phyloP scores from a whole-genome alignment of 441 rosid species.

The Gossypium gossypioides region DNA sequence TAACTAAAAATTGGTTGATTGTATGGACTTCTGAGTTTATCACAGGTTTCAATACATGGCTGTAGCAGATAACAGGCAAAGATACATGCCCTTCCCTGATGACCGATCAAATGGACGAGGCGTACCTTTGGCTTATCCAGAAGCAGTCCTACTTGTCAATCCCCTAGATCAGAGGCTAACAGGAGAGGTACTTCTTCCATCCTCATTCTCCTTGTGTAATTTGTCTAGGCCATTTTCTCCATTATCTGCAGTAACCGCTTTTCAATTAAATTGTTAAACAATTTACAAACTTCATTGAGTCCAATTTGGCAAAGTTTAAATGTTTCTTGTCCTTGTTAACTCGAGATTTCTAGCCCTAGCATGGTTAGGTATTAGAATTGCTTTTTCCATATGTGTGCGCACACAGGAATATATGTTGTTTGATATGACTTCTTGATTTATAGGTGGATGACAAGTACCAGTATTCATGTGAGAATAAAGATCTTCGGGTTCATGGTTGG shows the following conservation, averaged over 20 bases:
- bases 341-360: background rate
- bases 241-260: background rate
- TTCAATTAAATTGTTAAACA: slow-evolving; percentile 2
- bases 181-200: slow-evolving; percentile 53
- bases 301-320: background rate
- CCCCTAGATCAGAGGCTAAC: slow-evolving; percentile 55
- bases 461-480: slow-evolving; percentile 59
- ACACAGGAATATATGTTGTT: background rate
- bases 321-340: background rate
- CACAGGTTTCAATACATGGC: slow-evolving; percentile 84
- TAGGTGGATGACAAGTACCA: slow-evolving; percentile 76
- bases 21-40: slow-evolving; percentile 8
- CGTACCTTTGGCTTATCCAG: slow-evolving; percentile 62
- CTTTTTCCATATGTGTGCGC: background rate
- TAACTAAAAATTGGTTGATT: background rate
- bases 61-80: slow-evolving; percentile 69
- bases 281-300: background rate
- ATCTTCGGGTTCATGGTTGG: slow-evolving; percentile 68
- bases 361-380: background rate
- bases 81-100: slow-evolving; percentile 82
- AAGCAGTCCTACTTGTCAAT: slow-evolving; percentile 65
- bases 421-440: slow-evolving; percentile 14
- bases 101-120: slow-evolving; percentile 66
- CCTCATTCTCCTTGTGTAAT: background rate
- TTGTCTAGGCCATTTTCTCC: background rate